phyloP scores from a whole-genome alignment of 1,139 yeast genomes.

The Eremothecium coryli region DNA sequence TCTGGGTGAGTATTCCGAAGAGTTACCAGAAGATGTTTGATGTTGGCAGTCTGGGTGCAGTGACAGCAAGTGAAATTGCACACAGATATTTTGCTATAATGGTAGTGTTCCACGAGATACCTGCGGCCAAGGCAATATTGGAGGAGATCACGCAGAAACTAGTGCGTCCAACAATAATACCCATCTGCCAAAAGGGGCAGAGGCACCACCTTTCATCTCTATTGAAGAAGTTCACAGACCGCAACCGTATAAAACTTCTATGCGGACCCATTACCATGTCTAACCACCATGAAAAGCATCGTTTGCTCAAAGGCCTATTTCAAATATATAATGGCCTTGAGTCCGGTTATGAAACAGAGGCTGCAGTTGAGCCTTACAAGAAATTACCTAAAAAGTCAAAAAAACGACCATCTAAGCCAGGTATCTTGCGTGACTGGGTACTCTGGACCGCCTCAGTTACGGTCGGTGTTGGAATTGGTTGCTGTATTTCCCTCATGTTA shows the following conservation, averaged over 20 bases:
- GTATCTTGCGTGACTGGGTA: conserved; percentile 18
- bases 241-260: conserved; percentile 16
- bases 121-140: conserved; percentile 3
- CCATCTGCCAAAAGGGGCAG: conserved; percentile 24
- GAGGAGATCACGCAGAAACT: conserved; percentile 12
- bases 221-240: conserved; percentile 17
- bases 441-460: conserved; percentile 26
- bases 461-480: conserved; percentile 28
- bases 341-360: conserved; percentile 17
- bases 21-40: conserved; percentile 20
- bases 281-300: conserved; percentile 18
- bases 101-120: conserved; percentile 21
- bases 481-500: conserved; percentile 16
- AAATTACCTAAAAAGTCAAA: conserved; percentile 11
- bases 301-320: conserved; percentile 17
- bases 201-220: conserved; percentile 21
- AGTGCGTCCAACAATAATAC: conserved; percentile 20
- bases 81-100: conserved; percentile 18
- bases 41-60: conserved; percentile 11
- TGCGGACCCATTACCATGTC: conserved; percentile 22
- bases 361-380: conserved; percentile 9
- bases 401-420: conserved; percentile 7
- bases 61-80: conserved; percentile 14
- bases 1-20: conserved; percentile 20
- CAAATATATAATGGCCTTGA: conserved; percentile 11